Evolutionary conservation across 768 basidiomycete genomes (phyloP).

Genomic region (Udeniomyces megalosporus): DNA sequence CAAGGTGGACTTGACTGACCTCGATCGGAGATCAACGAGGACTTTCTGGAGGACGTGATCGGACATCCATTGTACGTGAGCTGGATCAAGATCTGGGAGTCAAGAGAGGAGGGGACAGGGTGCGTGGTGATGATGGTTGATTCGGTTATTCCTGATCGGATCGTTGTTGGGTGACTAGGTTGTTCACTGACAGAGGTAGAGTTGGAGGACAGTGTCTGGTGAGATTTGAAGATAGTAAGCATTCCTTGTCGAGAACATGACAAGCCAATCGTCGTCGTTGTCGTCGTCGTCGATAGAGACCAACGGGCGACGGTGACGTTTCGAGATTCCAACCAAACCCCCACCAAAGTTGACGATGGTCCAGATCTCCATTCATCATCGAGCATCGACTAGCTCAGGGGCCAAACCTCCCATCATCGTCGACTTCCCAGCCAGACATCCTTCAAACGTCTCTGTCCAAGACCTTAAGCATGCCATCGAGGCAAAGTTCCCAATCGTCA

Average conservation of each 20-base stretch:
- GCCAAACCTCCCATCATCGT: slow-evolving; percentile 31
- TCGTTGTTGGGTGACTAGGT: background rate
- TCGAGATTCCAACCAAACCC: too few species aligned
- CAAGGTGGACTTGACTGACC: background rate
- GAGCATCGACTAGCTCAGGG: slow-evolving; percentile 9
- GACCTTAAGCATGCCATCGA: slow-evolving; percentile 56
- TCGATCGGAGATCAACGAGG: background rate
- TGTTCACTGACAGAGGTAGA: background rate
- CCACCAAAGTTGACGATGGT: slow-evolving; percentile 34
- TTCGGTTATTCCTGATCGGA: too few species aligned
- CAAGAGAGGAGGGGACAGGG: background rate
- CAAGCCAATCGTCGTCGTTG: background rate
- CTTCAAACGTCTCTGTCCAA: slow-evolving; percentile 38
- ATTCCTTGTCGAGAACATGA: slow-evolving; percentile 9
- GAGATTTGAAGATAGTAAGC: slow-evolving; percentile 13
- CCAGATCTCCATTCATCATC: slow-evolving; percentile 42
- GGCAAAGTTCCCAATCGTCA: slow-evolving; percentile 38
- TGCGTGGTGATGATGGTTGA: too few species aligned
- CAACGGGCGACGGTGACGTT: background rate
- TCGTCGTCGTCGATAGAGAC: background rate
- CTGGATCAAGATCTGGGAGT: slow-evolving; percentile 2
- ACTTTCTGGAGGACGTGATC: slow-evolving; percentile 13
- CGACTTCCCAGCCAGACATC: slow-evolving; percentile 27
- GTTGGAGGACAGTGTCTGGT: slow-evolving; percentile 2
- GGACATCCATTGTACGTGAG: slow-evolving; percentile 10